These are phyloP conservation scores for Salix caprea DNA, from an alignment of 345 rosid genomes.

Conservation along the genomic window DNA sequence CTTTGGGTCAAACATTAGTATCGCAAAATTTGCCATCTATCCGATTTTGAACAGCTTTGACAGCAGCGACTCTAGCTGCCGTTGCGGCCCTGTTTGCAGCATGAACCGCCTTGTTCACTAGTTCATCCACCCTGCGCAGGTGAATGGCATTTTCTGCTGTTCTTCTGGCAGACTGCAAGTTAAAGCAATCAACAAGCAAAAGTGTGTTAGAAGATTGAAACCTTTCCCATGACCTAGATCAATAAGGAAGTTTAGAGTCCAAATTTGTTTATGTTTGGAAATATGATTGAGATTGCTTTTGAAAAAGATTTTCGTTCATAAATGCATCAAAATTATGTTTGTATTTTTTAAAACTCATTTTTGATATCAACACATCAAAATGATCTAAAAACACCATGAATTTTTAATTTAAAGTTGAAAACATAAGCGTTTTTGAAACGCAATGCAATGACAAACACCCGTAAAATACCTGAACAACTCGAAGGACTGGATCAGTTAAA, in stretches of 20 bases:
- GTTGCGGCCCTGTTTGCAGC: constrained; percentile 87
- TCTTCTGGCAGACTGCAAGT: constrained; percentile 66
- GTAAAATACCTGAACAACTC: constrained; percentile 59
- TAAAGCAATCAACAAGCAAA: background rate
- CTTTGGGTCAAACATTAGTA: constrained; percentile 28
- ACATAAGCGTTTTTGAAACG: too few species aligned
- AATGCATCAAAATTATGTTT: too few species aligned
- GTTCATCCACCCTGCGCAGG: constrained; percentile 61
- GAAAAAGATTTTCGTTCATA: too few species aligned
- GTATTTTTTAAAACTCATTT: too few species aligned
- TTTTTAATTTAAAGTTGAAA: too few species aligned
- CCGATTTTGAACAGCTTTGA: constrained; percentile 87
- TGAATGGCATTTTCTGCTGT: constrained; percentile 65
- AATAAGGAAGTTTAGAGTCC: background rate
- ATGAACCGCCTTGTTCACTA: constrained; percentile 58
- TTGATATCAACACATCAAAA: too few species aligned
- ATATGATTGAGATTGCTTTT: too few species aligned
- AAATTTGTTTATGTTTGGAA: background rate
- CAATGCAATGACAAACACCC: too few species aligned
- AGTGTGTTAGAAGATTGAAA: background rate
- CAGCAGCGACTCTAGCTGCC: constrained; percentile 94
- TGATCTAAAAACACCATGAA: too few species aligned
- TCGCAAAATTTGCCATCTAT: constrained; percentile 91
- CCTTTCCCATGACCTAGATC: background rate
- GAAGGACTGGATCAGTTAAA: constrained; percentile 38